These are phyloP conservation scores for Cadophora sp. DNA, from an alignment of 2,329 filamentous ascomycete genomes.

Conservation along the genomic window DNA sequence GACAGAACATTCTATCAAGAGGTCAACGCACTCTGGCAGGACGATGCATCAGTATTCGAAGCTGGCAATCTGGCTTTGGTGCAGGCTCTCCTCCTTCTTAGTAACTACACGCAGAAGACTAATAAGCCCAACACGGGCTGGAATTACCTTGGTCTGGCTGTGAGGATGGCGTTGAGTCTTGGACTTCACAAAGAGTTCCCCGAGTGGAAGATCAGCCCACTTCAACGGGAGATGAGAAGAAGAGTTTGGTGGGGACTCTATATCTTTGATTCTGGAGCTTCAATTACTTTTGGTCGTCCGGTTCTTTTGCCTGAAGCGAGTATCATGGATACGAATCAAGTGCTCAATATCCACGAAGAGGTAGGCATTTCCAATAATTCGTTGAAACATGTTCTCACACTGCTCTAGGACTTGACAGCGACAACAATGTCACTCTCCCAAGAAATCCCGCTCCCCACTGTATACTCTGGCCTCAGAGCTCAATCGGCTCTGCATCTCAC, in stretches of 20 bases:
- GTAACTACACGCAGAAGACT: conserved; percentile 57
- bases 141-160: conserved; percentile 57
- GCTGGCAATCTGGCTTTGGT: conserved; percentile 54
- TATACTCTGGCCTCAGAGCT: conserved; percentile 52
- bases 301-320: conserved; percentile 29
- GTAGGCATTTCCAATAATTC: not conserved
- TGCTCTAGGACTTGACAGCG: conserved; percentile 45
- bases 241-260: conserved; percentile 53
- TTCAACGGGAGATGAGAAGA: conserved; percentile 48
- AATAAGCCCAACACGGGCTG: conserved; percentile 59
- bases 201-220: conserved; percentile 41
- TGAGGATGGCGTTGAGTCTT: conserved; percentile 58
- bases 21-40: conserved; percentile 13
- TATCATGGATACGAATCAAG: conserved; percentile 30
- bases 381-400: conserved; percentile 4
- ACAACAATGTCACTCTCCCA: conserved; percentile 47
- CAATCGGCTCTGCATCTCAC: conserved; percentile 52
- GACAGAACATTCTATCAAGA: conserved; percentile 29
- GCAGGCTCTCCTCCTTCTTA: conserved; percentile 53
- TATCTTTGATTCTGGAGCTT: conserved; percentile 55
- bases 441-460: conserved; percentile 49
- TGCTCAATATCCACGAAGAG: conserved; percentile 35
- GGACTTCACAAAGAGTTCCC: conserved; percentile 56
- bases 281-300: conserved; percentile 54
- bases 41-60: conserved; percentile 42